Conservation (phyloP, 164 flowering plant species). For the Amborella trichopoda region DNA sequence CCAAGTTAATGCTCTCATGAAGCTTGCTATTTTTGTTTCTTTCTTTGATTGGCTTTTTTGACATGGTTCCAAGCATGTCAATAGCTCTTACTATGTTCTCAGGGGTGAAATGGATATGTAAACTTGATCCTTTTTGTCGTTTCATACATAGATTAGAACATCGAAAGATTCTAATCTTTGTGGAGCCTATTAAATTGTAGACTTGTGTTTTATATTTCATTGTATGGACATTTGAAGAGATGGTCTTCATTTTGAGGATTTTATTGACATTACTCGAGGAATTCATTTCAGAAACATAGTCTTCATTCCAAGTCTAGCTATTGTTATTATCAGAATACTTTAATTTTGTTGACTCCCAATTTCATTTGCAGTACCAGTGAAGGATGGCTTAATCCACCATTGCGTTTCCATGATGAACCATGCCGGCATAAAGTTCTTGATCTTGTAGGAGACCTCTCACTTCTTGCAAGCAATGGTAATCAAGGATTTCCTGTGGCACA, state of each 20-base stretch:
- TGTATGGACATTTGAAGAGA: not conserved
- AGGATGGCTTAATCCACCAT: slow-evolving; percentile 2
- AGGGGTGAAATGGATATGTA: too few relatives aligned
- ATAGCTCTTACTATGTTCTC: too few relatives aligned
- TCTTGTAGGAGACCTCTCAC: slow-evolving; percentile 1
- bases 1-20: too few relatives aligned
- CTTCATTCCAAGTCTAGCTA: not conserved
- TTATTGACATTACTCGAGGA: not conserved
- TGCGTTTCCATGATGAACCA: slow-evolving; percentile 2
- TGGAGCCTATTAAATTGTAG: too few relatives aligned
- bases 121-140: too few relatives aligned
- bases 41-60: too few relatives aligned
- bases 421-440: slow-evolving; percentile 2
- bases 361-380: not conserved
- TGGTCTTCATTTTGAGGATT: not conserved
- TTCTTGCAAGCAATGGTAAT: not conserved
- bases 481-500: slow-evolving; percentile 2
- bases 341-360: not conserved
- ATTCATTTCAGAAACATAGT: not conserved
- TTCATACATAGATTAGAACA: too few relatives aligned
- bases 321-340: not conserved
- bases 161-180: too few relatives aligned
- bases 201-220: too few relatives aligned
- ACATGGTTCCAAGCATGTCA: too few relatives aligned
- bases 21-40: too few relatives aligned